Percentiles rank a stretch among this genome's conserved stretches.
Evolutionary conservation across 179 eudicot genomes (phyloP).

Genomic region (Corrigiola litoralis): DNA sequence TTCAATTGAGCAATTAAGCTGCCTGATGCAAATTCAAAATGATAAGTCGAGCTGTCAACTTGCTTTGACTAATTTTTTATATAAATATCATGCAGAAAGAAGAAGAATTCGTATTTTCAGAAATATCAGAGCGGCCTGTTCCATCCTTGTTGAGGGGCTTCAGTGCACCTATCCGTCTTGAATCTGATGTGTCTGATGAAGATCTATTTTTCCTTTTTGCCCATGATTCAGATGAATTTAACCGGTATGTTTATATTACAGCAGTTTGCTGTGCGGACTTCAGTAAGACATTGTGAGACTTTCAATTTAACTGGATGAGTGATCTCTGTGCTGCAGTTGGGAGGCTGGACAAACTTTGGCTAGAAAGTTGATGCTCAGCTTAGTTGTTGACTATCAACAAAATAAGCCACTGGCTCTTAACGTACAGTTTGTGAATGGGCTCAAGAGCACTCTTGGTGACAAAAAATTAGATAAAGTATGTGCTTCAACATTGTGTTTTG

Average conservation of each 20-base stretch:
- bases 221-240: slow-evolving; percentile 94
- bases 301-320: background rate
- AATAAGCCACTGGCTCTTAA: slow-evolving; percentile 64
- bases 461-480: slow-evolving; percentile 78
- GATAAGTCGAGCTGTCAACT: background rate
- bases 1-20: background rate
- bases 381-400: slow-evolving; percentile 82
- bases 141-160: slow-evolving; percentile 89
- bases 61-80: background rate
- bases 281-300: background rate
- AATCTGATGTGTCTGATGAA: slow-evolving; percentile 72
- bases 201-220: slow-evolving; percentile 93
- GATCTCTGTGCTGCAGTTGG: slow-evolving; percentile 53
- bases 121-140: slow-evolving; percentile 67
- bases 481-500: background rate
- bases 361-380: slow-evolving; percentile 83
- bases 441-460: slow-evolving; percentile 66
- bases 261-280: background rate
- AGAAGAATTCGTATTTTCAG: slow-evolving; percentile 85
- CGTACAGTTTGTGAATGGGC: slow-evolving; percentile 73
- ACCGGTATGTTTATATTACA: slow-evolving; percentile 52
- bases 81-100: slow-evolving; percentile 62
- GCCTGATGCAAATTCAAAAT: background rate
- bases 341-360: slow-evolving; percentile 91
- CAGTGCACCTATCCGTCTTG: slow-evolving; percentile 88